Evolutionary conservation across 148 eudicot genomes (phyloP).

Genomic region (Rhododendron molle): DNA sequence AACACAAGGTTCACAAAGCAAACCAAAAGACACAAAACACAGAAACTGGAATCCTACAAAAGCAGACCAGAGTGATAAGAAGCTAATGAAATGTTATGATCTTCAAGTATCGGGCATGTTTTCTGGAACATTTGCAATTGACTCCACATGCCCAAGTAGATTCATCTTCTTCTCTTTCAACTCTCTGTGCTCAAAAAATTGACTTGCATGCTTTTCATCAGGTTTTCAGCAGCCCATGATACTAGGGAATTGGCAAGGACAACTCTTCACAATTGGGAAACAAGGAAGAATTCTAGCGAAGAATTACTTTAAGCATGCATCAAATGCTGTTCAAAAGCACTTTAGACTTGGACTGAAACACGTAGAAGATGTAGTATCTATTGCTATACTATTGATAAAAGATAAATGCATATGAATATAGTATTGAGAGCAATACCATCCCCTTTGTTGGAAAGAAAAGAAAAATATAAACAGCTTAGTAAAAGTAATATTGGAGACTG

Average conservation of each 20-base stretch:
- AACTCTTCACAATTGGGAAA: background rate
- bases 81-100: background rate
- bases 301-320: background rate
- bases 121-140: background rate
- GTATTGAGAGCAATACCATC: background rate
- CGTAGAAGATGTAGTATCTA: background rate
- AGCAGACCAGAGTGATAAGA: background rate
- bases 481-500: background rate
- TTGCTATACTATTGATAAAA: background rate
- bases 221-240: background rate
- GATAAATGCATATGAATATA: background rate
- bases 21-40: background rate
- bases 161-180: background rate
- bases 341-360: background rate
- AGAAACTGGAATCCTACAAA: slow-evolving; percentile 1
- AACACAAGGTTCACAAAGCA: background rate
- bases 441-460: background rate
- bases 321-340: background rate
- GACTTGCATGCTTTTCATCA: background rate
- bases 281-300: background rate
- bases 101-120: background rate
- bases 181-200: background rate
- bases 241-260: background rate
- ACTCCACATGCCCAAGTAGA: background rate
- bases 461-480: background rate